These are phyloP conservation scores for Agaricus subrufescens DNA, from an alignment of 768 basidiomycete species.

Conservation along the genomic window DNA sequence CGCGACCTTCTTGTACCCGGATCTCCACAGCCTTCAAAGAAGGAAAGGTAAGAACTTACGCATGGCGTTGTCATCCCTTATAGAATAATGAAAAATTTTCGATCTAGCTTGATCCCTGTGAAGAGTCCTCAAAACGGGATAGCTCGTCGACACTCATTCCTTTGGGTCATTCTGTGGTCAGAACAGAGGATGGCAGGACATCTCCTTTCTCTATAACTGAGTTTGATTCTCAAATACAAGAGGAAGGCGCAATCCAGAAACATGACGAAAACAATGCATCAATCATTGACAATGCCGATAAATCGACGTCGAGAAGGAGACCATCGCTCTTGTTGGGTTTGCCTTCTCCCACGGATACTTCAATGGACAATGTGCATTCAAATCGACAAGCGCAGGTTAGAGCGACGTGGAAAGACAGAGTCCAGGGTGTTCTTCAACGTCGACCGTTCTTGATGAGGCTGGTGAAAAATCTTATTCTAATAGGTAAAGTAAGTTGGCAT, in stretches of 20 bases:
- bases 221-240: not conserved
- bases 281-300: not conserved
- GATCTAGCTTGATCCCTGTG: conserved; percentile 15
- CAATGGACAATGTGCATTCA: not conserved
- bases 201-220: not conserved
- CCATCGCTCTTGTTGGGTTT: not conserved
- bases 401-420: not conserved
- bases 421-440: not conserved
- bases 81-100: not conserved
- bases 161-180: not conserved
- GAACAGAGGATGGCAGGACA: not conserved
- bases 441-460: not conserved
- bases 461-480: conserved; percentile 10
- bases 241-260: not conserved
- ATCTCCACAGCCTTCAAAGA: conserved; percentile 65
- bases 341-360: conserved; percentile 1
- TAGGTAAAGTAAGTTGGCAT: conserved; percentile 11
- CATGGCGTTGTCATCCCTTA: not conserved
- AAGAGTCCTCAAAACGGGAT: conserved; percentile 2
- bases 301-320: not conserved
- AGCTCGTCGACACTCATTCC: conserved; percentile 10
- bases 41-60: conserved; percentile 52
- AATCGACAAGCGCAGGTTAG: not conserved
- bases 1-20: conserved; percentile 70
- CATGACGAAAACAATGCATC: not conserved